Percentiles rank a stretch among this genome's conserved stretches.
Evolutionary conservation across 306 rosid genomes (phyloP).

Genomic region (Prunus dulcis): DNA sequence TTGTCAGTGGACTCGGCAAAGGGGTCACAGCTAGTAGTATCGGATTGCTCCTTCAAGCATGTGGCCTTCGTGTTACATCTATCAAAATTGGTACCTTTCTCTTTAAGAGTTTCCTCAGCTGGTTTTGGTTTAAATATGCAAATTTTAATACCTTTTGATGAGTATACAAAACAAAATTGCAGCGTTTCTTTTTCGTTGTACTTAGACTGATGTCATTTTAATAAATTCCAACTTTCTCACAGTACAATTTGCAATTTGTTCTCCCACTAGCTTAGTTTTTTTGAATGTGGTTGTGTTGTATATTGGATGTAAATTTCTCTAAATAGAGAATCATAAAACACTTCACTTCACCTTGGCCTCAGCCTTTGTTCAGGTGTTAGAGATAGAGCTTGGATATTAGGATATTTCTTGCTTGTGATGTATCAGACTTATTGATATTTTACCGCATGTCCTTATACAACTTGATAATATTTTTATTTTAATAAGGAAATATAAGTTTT

Average conservation of each 20-base stretch:
- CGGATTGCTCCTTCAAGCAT: constrained; percentile 70
- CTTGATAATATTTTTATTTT: not conserved
- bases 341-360: not conserved
- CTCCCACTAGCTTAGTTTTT: not conserved
- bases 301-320: not conserved
- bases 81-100: constrained; percentile 72
- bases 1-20: constrained; percentile 92
- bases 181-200: not conserved
- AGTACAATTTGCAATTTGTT: not conserved
- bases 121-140: not conserved
- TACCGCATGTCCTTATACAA: not conserved
- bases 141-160: not conserved
- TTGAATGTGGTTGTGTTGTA: not conserved
- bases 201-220: not conserved
- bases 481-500: not conserved
- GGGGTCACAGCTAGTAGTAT: constrained; percentile 92
- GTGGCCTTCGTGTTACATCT: constrained; percentile 86
- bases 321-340: not conserved
- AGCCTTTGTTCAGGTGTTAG: not conserved
- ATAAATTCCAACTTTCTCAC: not conserved
- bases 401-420: not conserved
- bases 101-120: not conserved
- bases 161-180: not conserved
- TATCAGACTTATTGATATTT: not conserved
- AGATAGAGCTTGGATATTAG: not conserved